Percentiles rank a stretch among this genome's conserved stretches.
These are phyloP conservation scores for Peniophora sp. DNA, from an alignment of 1,284 basidiomycete genomes.

Conservation along the genomic window DNA sequence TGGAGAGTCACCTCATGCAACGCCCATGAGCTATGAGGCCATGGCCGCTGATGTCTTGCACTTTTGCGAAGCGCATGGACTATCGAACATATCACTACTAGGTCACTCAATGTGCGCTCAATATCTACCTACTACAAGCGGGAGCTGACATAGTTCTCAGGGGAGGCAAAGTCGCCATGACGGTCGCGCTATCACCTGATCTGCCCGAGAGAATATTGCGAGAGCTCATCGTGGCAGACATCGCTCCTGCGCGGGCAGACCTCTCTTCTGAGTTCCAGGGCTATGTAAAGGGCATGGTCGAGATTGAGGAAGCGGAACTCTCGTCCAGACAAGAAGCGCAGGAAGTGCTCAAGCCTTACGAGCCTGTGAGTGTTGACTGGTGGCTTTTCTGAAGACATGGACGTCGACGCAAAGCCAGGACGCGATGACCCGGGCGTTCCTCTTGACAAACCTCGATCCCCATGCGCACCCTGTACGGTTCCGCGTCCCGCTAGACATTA, in stretches of 20 bases:
- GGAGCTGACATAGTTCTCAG: constrained; percentile 24
- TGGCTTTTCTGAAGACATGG: neutral
- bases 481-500: constrained; percentile 62
- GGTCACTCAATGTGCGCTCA: constrained; percentile 69
- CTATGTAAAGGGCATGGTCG: constrained; percentile 67
- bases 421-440: constrained; percentile 61
- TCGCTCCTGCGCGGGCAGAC: constrained; percentile 59
- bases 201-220: constrained; percentile 41
- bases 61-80: constrained; percentile 43
- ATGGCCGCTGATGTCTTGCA: constrained; percentile 70
- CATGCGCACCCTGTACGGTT: constrained; percentile 43
- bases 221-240: constrained; percentile 74
- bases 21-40: constrained; percentile 60
- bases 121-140: constrained; percentile 23
- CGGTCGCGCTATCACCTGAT: constrained; percentile 56
- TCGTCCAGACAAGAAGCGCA: constrained; percentile 59
- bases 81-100: constrained; percentile 60
- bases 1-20: constrained; percentile 67
- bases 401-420: constrained; percentile 40
- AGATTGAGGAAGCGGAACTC: constrained; percentile 50
- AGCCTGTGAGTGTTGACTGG: constrained; percentile 36
- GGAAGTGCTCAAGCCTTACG: constrained; percentile 51
- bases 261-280: constrained; percentile 58
- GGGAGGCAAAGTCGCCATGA: constrained; percentile 87
- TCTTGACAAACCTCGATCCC: constrained; percentile 72